phyloP scores from a whole-genome alignment of 2,329 filamentous ascomycete genomes.

The Tolypocladium capitatum region DNA sequence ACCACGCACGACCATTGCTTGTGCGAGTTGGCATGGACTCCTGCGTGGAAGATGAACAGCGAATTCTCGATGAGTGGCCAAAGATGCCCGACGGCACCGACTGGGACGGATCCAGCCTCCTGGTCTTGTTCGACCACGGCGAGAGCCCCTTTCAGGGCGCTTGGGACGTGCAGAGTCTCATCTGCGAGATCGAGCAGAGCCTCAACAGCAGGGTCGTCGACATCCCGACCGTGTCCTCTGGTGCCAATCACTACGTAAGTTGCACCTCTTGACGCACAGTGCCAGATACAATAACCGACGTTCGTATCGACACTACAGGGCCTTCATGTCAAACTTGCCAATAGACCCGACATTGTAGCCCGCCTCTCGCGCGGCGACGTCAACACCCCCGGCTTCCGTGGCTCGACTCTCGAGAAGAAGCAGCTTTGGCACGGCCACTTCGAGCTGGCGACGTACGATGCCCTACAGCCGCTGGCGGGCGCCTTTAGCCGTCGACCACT shows the following conservation, averaged over 20 bases:
- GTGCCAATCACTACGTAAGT: slow-evolving; percentile 15
- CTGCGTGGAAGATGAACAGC: background rate
- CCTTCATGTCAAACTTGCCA: background rate
- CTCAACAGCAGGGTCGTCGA: slow-evolving; percentile 9
- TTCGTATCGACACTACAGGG: slow-evolving; percentile 1
- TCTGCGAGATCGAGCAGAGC: slow-evolving; percentile 13
- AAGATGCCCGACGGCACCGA: slow-evolving; percentile 2
- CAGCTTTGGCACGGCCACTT: slow-evolving; percentile 2
- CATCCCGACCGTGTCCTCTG: slow-evolving; percentile 10
- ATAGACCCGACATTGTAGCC: slow-evolving; percentile 1
- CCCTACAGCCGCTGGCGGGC: background rate
- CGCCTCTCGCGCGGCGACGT: slow-evolving; percentile 5
- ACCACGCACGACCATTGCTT: background rate
- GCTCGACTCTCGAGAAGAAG: background rate
- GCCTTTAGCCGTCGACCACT: slow-evolving; percentile 1
- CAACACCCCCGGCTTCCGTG: background rate
- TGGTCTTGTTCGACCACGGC: background rate
- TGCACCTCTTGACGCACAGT: background rate
- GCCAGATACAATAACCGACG: background rate
- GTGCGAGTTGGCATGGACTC: background rate
- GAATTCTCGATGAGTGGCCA: slow-evolving; percentile 4
- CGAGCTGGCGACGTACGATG: slow-evolving; percentile 4
- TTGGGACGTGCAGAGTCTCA: slow-evolving; percentile 13
- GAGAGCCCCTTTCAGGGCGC: slow-evolving; percentile 12
- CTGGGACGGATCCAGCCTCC: slow-evolving; percentile 5